Percentiles rank a stretch among this genome's conserved stretches.
Evolutionary conservation across 768 basidiomycete species (phyloP).

Genomic region (Phaeotremella skinneri): DNA sequence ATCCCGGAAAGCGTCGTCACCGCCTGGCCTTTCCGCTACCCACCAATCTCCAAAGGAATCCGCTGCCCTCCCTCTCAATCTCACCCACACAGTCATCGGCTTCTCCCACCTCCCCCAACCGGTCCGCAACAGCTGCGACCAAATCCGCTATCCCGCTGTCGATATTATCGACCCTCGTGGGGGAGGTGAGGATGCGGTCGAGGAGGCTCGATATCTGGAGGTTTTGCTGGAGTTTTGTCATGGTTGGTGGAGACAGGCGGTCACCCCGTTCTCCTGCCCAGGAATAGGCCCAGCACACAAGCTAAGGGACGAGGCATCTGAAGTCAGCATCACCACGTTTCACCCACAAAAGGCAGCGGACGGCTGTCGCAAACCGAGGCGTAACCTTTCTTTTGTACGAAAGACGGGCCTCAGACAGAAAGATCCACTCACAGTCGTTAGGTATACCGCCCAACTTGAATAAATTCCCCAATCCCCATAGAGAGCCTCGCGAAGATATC

Average conservation of each 20-base stretch:
- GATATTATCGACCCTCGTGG: conserved; percentile 7
- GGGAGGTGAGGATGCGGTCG: conserved; percentile 6
- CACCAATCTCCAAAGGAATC: conserved; percentile 17
- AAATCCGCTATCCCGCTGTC: conserved; percentile 5
- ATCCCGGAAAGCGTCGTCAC: neutral
- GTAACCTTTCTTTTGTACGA: neutral
- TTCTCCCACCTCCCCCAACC: conserved; percentile 3
- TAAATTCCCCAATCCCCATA: conserved; percentile 38
- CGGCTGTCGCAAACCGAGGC: no score
- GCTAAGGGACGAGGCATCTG: conserved; percentile 11
- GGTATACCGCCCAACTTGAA: conserved; percentile 33
- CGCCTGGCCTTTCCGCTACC: neutral
- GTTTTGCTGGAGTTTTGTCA: neutral
- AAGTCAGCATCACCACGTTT: no score
- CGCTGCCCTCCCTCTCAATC: conserved; percentile 16
- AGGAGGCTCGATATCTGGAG: conserved; percentile 5
- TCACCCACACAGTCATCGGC: conserved; percentile 15
- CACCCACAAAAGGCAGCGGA: no score
- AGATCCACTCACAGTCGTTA: conserved; percentile 40
- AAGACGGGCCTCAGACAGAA: neutral
- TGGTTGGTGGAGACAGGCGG: neutral
- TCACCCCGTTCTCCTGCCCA: conserved; percentile 3
- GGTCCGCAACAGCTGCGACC: conserved; percentile 2
- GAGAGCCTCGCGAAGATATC: conserved; percentile 34
- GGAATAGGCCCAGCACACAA: conserved; percentile 26